Base-by-base conservation (phyloP, 441 rosid genomes). In the Pelargonium australe region DNA sequence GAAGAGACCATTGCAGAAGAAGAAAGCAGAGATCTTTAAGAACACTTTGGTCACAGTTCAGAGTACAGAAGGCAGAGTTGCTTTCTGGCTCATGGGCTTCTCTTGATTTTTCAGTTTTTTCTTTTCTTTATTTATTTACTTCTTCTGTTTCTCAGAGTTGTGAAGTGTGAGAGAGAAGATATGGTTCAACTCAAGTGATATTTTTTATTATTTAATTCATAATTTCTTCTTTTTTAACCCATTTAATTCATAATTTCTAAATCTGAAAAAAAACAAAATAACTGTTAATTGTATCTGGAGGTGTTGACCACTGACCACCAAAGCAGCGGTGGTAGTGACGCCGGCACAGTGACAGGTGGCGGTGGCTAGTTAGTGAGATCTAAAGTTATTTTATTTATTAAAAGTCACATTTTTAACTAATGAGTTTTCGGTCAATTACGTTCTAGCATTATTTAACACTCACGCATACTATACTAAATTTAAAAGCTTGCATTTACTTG, bases 1-100 rank as follows among this genome's bases (percentile, higher is more conserved):
- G 17, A 53, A 14, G 60, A 53, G 16, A 53, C 60, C 60, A 53
- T 53, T 53, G 60, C 60, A 53, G 60, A 53, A 53, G 60, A 53
- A 53, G 60, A 53, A 14, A 53, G 19, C 19, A 53, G 60, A 53
- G 60, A 53, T 14, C 8, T 37, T 37, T 37, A 2, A 37, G 43
- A 6, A 37, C 43, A 37, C 43, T 37, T 2, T 37, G 43, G 43
- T 37, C 43, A 2, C 43, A 37, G 43, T 53, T 14, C 19, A 53
- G 60, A 53, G 60, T 14, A 14, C 1, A 53, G 7, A 53, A 53
- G 60, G 60, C 60, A 53, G 60, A 14, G 60, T 53, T 14, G 60
- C 60, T 53, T 53, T 53, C 19, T 53, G n/a, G 7, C 58, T 51
- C 17, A 12, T n/a, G 17, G 17, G 58, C 58, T 53, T 53, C 60